Conservation (phyloP, 2,329 filamentous ascomycete genomes). For the Botrytis paeoniae region DNA sequence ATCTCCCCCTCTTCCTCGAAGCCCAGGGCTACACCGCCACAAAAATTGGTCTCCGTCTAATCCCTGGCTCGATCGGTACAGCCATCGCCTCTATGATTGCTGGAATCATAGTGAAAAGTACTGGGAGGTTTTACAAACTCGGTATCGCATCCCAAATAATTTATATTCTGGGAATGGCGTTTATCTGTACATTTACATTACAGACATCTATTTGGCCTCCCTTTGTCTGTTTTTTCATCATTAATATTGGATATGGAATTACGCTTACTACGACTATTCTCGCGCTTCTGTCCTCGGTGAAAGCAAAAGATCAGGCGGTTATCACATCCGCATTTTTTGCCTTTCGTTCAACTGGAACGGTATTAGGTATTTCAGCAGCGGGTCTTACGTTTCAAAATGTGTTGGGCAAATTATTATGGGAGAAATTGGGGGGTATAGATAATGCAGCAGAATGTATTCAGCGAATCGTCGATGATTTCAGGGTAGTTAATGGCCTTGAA, state of each 20-base stretch:
- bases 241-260: slow-evolving; percentile 51
- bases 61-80: slow-evolving; percentile 61
- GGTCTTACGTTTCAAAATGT: slow-evolving; percentile 24
- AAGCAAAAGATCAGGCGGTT: slow-evolving; percentile 64
- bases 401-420: slow-evolving; percentile 12
- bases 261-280: slow-evolving; percentile 69
- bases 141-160: slow-evolving; percentile 49
- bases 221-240: slow-evolving; percentile 53
- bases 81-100: slow-evolving; percentile 59
- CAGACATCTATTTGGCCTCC: slow-evolving; percentile 51
- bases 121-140: slow-evolving; percentile 67
- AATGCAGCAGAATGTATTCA: slow-evolving; percentile 8
- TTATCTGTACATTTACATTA: slow-evolving; percentile 51
- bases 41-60: slow-evolving; percentile 58
- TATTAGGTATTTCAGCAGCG: slow-evolving; percentile 53
- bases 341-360: slow-evolving; percentile 71
- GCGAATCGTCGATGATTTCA: slow-evolving; percentile 3
- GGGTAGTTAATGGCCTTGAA: background rate
- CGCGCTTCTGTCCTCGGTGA: slow-evolving; percentile 65
- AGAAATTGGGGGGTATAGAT: slow-evolving; percentile 20
- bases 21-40: slow-evolving; percentile 61
- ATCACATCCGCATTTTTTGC: slow-evolving; percentile 75
- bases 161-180: slow-evolving; percentile 48
- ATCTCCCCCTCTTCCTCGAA: slow-evolving; percentile 73
- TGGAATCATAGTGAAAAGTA: slow-evolving; percentile 64